Base-by-base conservation (phyloP, 352 stramenopile species). In the Albugo laibachii region DNA sequence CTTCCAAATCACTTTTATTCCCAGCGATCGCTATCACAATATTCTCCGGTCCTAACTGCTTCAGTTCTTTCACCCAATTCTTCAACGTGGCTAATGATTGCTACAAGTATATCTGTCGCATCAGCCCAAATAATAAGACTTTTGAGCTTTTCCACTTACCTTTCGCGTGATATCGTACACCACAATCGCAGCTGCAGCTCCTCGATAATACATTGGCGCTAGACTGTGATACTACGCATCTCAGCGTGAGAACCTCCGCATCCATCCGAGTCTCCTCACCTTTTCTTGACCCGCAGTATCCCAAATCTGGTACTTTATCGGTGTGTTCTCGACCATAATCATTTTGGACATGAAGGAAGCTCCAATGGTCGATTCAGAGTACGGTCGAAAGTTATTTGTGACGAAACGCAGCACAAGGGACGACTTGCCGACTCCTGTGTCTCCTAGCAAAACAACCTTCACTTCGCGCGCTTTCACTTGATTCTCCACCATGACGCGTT, bases 111-210 rank as follows among this genome's bases (percentile, higher is more conserved):
- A 50, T 5, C 13, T 45, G 16, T 20, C 36, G 36, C 34, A 42
- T 43, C 59, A n/a, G 19, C 2, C 47, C 4, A 43, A 3, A 16
- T 10, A 16, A n/a, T 2, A 57, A 15, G 15, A 15, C 2, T 34
- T 35, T 10, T 31, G 24, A 31, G 41, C 50, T n/a, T 10, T 61
- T 41, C 53, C 46, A 36, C 63, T 63, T 48, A 88, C 66, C 56
- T 94, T 87, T 61, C 83, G 78, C 19, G 93, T 98, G 59, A 98
- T 97, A 78, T 99, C 95, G 61, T 97, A 99, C 13, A 98, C 94
- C 44, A 99, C 76, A 57, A 99, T 95, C 8, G 94, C 94, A 10
- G 89, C 92, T 5, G 89, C 84, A n/a, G 95, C 95, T 54, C 91
- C 92, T 48, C 94, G 71, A 66, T 99, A 99, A 69, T 98, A 99